A percentile compares a stretch with the other conserved stretches of the same genome.
These are phyloP conservation scores for Tillandsia leiboldiana DNA, from an alignment of 176 grass and related monocot species.

Conservation along the genomic window DNA sequence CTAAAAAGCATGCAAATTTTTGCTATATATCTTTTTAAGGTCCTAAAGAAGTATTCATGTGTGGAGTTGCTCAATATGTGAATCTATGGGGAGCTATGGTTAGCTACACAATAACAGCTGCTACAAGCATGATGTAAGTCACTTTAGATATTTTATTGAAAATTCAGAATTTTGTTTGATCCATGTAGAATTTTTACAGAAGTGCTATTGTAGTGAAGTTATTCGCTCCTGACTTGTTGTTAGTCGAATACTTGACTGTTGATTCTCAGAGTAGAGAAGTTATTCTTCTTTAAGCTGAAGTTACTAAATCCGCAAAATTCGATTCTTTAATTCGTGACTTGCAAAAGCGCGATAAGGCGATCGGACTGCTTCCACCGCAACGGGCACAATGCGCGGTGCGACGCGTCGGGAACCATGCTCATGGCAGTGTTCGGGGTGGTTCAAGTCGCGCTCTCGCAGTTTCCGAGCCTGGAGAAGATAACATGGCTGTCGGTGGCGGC, in stretches of 20 bases:
- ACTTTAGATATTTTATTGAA: slow-evolving; percentile 11
- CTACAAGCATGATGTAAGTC: slow-evolving; percentile 82
- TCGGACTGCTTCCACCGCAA: slow-evolving; percentile 40
- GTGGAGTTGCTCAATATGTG: slow-evolving; percentile 24
- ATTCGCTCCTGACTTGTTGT: background rate
- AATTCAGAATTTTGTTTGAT: too few relatives aligned
- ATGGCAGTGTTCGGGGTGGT: slow-evolving; percentile 56
- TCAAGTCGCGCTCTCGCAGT: slow-evolving; percentile 69
- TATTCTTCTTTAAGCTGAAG: too few relatives aligned
- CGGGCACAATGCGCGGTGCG: slow-evolving; percentile 34
- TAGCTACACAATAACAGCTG: slow-evolving; percentile 71
- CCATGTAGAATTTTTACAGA: background rate
- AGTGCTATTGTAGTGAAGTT: background rate
- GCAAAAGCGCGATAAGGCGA: slow-evolving; percentile 47
- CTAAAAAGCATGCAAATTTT: background rate
- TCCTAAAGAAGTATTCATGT: slow-evolving; percentile 25
- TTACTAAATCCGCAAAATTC: too few relatives aligned
- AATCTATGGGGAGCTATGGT: slow-evolving; percentile 86
- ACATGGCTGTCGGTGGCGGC: slow-evolving; percentile 67
- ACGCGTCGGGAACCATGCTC: slow-evolving; percentile 33
- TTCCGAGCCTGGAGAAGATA: slow-evolving; percentile 70
- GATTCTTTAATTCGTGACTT: too few relatives aligned
- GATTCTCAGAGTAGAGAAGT: too few relatives aligned
- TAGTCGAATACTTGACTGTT: too few relatives aligned
- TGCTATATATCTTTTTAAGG: slow-evolving; percentile 5